Evolutionary conservation across 768 basidiomycete genomes (phyloP), one percentile per base, ranked within the genome.

Genomic region (Naganishia antarctica): DNA sequence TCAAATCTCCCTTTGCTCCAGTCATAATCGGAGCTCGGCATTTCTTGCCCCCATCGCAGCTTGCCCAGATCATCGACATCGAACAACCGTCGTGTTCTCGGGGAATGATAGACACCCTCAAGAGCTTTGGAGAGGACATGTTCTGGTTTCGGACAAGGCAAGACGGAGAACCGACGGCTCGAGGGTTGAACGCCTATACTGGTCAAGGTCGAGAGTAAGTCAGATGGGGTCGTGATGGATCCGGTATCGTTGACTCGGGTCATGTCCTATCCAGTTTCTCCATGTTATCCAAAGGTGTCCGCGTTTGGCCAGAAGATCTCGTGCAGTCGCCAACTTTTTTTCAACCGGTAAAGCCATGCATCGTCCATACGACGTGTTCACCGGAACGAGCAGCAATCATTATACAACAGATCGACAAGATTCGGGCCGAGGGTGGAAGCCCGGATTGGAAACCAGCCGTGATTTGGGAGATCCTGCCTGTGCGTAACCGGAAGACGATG

Each of bases 151-250:
- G 28, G 25, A 3, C 12, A 2, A 34, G 66, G n/a, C 37, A 63
- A 16, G 66, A 67, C 41, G 66, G 66, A 16, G 23, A 34, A 21
- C 51, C 21, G 0, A 61, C 61, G 29, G 58, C 66, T 16, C 28
- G 18, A 11, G 66, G 40, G 11, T 13, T 43, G 46, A 67, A 67
- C 31, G 58, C 40, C 7, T 67, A 63, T 60, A 40, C 32, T 13
- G 66, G 66, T 31, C 51, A 67, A 59, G 66, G 48, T 31, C 58
- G 66, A 63, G 66, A 67, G 61, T 67, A 44, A 41, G 62, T 53
- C 21, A 15, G 45, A 4, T 26, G 11, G 13, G n/a, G n/a, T n/a
- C n/a, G n/a, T n/a, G n/a, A n/a, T 47, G 25, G 28, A 46, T 46
- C 13, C 31, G 21, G n/a, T n/a, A n/a, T n/a, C 26, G 6, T 25